phyloP scores from a whole-genome alignment of 257 asterid species.

The Galeopsis tetrahit region DNA sequence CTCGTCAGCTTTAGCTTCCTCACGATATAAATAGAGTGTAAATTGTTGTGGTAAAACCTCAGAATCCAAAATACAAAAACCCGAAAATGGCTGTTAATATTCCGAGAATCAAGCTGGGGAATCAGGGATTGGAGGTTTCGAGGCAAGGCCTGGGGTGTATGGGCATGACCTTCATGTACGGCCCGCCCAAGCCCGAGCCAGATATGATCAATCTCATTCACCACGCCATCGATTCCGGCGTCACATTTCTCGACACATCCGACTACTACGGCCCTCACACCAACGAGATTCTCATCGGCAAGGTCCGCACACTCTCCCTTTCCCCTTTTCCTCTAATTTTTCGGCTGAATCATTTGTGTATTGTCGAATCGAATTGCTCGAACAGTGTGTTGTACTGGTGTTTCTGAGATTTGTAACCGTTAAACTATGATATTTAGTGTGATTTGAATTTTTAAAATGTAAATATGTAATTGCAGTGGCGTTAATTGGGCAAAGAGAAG shows the following conservation, averaged over 20 bases:
- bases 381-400: background rate
- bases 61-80: no score
- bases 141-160: conserved; percentile 48
- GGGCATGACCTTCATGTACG: conserved; percentile 41
- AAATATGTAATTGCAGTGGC: background rate
- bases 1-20: no score
- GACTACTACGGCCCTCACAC: conserved; percentile 44
- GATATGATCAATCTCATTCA: conserved; percentile 42
- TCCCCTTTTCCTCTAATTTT: background rate
- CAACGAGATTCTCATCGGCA: conserved; percentile 41
- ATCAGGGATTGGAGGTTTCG: conserved; percentile 41
- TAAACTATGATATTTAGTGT: background rate
- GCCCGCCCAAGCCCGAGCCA: conserved; percentile 42
- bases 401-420: background rate
- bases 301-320: conserved; percentile 18
- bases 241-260: conserved; percentile 46
- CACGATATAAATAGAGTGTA: background rate
- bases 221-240: conserved; percentile 40
- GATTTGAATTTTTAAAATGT: background rate
- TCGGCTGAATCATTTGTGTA: background rate
- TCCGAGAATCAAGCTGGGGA: conserved; percentile 44
- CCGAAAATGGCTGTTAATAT: conserved; percentile 33
- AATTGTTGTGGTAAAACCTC: background rate
- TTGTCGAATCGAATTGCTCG: background rate
- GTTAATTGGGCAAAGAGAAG: background rate